A percentile compares a stretch with the other conserved stretches of the same genome.
Evolutionary conservation across 257 asterid genomes (phyloP).

Genomic region (Ehretia macrophylla): DNA sequence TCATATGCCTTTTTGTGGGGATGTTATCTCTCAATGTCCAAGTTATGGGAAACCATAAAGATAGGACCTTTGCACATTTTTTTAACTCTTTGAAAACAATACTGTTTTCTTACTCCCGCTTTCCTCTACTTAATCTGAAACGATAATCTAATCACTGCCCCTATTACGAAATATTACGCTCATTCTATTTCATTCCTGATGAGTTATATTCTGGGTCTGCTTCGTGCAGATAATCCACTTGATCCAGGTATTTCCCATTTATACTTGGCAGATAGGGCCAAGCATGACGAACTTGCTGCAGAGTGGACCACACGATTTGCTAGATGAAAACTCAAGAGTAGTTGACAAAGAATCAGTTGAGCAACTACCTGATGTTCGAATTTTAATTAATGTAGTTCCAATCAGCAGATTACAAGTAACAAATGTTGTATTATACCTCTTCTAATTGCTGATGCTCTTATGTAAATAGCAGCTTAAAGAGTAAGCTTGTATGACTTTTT

Average conservation of each 20-base stretch:
- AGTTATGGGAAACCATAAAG: too few relatives aligned
- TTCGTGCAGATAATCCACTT: constrained; percentile 76
- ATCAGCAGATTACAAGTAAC: neutral
- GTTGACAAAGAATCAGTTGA: neutral
- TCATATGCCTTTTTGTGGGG: too few relatives aligned
- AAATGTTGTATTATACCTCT: neutral
- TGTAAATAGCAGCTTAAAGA: neutral
- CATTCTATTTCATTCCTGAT: neutral
- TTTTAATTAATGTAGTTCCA: neutral
- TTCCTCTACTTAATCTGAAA: too few relatives aligned
- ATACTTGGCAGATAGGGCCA: constrained; percentile 64
- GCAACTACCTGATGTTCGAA: too few relatives aligned
- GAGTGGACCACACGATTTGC: constrained; percentile 90
- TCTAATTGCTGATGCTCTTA: neutral
- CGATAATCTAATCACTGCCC: too few relatives aligned
- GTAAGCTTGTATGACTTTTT: neutral
- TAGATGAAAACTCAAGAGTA: constrained; percentile 23
- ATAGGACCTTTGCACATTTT: too few relatives aligned
- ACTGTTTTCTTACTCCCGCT: too few relatives aligned
- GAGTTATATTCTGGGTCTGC: neutral
- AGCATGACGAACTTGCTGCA: constrained; percentile 74
- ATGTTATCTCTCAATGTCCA: too few relatives aligned
- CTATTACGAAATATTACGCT: neutral
- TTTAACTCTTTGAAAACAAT: too few relatives aligned
- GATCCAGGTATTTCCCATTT: constrained; percentile 71